Evolutionary conservation across 2,329 filamentous ascomycete genomes (phyloP).

Genomic region (Sclerotinia spermophila): DNA sequence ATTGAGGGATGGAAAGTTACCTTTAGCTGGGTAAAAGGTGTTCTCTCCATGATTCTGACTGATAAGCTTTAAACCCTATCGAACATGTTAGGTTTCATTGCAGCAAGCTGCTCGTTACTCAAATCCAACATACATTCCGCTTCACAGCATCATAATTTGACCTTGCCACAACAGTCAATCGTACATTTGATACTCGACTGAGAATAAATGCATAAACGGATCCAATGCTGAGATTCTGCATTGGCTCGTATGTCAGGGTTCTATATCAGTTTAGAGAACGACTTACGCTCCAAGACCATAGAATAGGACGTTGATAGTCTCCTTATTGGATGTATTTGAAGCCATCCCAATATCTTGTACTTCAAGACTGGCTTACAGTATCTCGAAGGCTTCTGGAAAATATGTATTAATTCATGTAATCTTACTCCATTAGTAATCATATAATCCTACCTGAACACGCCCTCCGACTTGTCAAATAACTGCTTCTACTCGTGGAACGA

Average conservation of each 20-base stretch:
- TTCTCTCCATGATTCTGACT: slow-evolving; percentile 56
- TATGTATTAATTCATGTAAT: neutral
- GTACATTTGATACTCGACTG: slow-evolving; percentile 42
- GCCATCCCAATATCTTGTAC: neutral
- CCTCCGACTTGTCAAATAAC: no score
- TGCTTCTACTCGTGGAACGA: no score
- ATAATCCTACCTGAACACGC: no score
- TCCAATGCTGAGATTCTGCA: slow-evolving; percentile 44
- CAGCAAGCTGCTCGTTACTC: slow-evolving; percentile 18
- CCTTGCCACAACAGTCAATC: slow-evolving; percentile 57
- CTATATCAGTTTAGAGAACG: rapidly evolving
- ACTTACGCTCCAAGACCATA: slow-evolving; percentile 16
- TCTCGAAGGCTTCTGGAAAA: neutral
- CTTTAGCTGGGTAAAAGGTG: slow-evolving; percentile 45
- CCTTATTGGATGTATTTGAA: neutral
- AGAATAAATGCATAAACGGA: slow-evolving; percentile 57
- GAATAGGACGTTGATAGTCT: slow-evolving; percentile 5
- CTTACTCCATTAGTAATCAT: neutral
- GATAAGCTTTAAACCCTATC: slow-evolving; percentile 46
- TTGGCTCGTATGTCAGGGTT: neutral
- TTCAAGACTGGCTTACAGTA: neutral
- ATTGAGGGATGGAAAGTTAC: slow-evolving; percentile 29
- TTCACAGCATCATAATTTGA: slow-evolving; percentile 57
- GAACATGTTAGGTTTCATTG: slow-evolving; percentile 20
- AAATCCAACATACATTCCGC: slow-evolving; percentile 41